Evolutionary conservation across 495 filamentous ascomycete genomes (phyloP).

Genomic region (Neurospora intermedia): DNA sequence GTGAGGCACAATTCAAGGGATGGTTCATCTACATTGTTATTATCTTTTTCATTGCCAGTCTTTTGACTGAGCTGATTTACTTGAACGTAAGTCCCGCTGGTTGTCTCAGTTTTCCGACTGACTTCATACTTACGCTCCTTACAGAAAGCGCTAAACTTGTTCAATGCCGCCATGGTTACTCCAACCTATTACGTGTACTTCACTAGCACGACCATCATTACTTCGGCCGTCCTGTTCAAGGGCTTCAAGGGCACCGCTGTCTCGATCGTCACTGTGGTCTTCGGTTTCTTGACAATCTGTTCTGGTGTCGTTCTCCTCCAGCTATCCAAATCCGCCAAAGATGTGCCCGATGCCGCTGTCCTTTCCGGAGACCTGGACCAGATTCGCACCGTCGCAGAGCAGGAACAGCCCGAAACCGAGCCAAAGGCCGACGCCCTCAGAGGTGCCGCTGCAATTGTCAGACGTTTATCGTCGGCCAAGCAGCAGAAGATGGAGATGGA

Average conservation of each 20-base stretch:
- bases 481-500: constrained; percentile 69
- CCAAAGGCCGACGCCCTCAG: constrained; percentile 95
- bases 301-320: constrained; percentile 92
- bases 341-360: constrained; percentile 87
- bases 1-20: constrained; percentile 80
- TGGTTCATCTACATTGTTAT: constrained; percentile 93
- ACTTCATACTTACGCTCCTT: constrained; percentile 19
- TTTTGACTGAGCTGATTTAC: constrained; percentile 89
- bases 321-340: constrained; percentile 95
- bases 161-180: constrained; percentile 94
- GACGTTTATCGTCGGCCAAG: constrained; percentile 65
- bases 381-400: constrained; percentile 85
- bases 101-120: not conserved
- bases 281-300: constrained; percentile 93
- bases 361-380: constrained; percentile 92
- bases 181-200: constrained; percentile 99
- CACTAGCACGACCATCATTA: constrained; percentile 88
- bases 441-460: constrained; percentile 80
- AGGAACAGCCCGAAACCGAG: constrained; percentile 88
- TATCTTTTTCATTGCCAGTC: constrained; percentile 77
- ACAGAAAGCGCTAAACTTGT: constrained; percentile 97
- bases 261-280: constrained; percentile 77
- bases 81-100: constrained; percentile 64
- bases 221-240: constrained; percentile 82
- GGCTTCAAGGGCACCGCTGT: constrained; percentile 82